Evolutionary conservation across 2,329 filamentous ascomycete species (phyloP).

Genomic region (Ascochyta rabiei): DNA sequence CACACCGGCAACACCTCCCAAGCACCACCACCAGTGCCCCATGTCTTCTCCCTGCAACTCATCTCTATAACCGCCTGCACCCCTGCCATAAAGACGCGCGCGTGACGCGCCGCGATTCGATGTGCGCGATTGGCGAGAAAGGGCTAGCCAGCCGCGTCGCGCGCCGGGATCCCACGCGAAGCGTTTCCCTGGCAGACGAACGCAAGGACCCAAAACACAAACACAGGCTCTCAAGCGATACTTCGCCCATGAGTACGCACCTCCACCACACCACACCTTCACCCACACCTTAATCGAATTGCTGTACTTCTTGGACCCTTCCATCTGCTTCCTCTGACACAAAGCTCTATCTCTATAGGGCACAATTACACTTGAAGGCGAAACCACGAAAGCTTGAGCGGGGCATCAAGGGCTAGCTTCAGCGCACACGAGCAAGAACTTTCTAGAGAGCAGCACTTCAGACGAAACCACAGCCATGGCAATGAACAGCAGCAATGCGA

Average conservation of each 20-base stretch:
- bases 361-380: not conserved
- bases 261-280: not conserved
- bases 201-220: constrained; percentile 31
- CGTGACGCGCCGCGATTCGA: constrained; percentile 7
- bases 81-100: constrained; percentile 3
- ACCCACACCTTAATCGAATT: not conserved
- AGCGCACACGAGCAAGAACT: constrained; percentile 6
- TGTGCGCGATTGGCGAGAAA: constrained; percentile 10
- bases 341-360: not conserved
- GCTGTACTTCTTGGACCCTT: not conserved
- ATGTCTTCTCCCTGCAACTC: not conserved
- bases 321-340: not conserved
- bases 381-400: not conserved
- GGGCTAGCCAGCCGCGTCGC: constrained; percentile 7
- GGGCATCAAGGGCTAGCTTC: not conserved
- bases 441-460: not conserved
- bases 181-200: constrained; percentile 23
- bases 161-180: constrained; percentile 21
- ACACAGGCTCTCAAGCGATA: constrained; percentile 10
- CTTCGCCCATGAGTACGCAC: not conserved
- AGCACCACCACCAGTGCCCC: not conserved
- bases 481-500: constrained; percentile 48
- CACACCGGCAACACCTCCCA: not conserved
- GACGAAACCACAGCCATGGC: constrained; percentile 30
- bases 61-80: not conserved